phyloP scores from a whole-genome alignment of 2,329 filamentous ascomycete genomes.

The Eurotiales sp. region DNA sequence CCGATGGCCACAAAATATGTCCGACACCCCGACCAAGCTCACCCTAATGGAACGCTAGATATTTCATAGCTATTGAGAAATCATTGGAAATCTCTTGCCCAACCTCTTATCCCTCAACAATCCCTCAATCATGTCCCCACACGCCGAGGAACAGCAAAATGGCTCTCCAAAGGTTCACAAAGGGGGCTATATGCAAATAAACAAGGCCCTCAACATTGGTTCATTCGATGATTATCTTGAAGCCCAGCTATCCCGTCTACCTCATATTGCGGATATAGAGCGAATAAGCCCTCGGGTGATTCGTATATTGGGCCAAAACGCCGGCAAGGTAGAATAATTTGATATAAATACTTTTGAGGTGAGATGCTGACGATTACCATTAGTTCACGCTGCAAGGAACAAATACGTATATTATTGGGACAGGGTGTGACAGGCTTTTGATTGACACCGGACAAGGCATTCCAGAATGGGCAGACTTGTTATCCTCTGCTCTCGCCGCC shows the following conservation, averaged over 20 bases:
- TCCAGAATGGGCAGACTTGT: neutral
- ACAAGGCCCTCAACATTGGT: constrained; percentile 46
- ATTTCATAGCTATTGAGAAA: no score
- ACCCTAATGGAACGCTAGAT: no score
- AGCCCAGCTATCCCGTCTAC: constrained; percentile 34
- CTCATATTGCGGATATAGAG: constrained; percentile 38
- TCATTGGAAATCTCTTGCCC: no score
- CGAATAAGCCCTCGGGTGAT: constrained; percentile 41
- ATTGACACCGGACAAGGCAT: constrained; percentile 31
- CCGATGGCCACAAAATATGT: no score
- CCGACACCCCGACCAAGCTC: no score
- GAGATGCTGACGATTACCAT: no score
- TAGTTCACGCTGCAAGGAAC: constrained; percentile 30
- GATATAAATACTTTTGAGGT: no score
- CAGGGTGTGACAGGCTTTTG: constrained; percentile 29
- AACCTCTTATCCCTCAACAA: no score
- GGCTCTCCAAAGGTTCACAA: no score
- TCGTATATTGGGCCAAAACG: constrained; percentile 44
- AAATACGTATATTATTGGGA: constrained; percentile 40
- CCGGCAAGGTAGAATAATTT: constrained; percentile 45
- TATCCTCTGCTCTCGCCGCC: neutral
- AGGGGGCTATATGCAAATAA: constrained; percentile 37
- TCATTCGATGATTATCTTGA: constrained; percentile 49
- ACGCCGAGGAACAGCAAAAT: no score
- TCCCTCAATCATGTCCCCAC: no score